Conservation (phyloP, 1,284 basidiomycete genomes). For the Tylopilus sp. region DNA sequence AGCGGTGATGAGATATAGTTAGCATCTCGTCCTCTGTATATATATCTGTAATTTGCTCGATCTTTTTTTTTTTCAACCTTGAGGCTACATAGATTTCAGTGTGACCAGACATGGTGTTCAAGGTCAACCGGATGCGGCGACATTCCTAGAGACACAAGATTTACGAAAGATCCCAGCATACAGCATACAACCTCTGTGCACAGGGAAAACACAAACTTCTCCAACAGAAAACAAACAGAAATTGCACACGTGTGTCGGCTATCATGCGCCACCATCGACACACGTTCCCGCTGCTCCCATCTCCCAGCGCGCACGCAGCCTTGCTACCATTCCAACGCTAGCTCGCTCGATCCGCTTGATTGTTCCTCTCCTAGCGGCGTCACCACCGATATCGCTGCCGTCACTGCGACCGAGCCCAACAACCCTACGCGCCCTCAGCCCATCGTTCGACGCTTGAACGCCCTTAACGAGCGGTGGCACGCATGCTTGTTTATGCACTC, state of each 20-base stretch:
- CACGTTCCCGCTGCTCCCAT: background rate
- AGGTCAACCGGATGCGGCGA: too few species aligned
- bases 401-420: background rate
- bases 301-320: slow-evolving; percentile 24
- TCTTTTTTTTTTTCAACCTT: background rate
- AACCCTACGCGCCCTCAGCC: background rate
- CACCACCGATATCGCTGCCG: too few species aligned
- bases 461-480: slow-evolving; percentile 1
- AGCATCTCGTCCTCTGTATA: background rate
- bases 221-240: background rate
- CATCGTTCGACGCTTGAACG: slow-evolving; percentile 2
- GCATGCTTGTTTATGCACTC: background rate
- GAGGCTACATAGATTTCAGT: too few species aligned
- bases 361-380: background rate
- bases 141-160: background rate
- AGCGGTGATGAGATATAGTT: too few species aligned
- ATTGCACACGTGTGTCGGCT: too few species aligned
- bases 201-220: background rate
- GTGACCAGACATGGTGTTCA: too few species aligned
- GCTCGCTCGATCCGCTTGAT: slow-evolving; percentile 4
- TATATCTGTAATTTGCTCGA: background rate
- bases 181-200: background rate
- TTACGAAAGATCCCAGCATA: background rate
- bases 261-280: background rate
- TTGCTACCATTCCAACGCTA: slow-evolving; percentile 21